phyloP scores from a whole-genome alignment of 129 eudicot genomes.

The Flaveria sonorensis region DNA sequence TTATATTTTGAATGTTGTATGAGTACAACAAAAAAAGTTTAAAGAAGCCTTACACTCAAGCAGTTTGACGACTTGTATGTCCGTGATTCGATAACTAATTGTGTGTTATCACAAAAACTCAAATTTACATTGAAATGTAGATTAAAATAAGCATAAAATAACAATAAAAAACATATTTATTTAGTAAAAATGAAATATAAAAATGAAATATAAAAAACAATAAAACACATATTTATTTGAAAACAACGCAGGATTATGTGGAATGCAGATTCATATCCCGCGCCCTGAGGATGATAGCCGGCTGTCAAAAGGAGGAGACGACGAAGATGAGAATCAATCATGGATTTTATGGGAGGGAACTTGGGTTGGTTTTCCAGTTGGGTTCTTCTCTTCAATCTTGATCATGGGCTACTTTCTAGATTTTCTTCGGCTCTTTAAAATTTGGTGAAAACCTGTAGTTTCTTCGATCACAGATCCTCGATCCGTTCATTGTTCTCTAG shows the following conservation, averaged over 20 bases:
- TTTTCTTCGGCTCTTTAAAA: constrained; percentile 22
- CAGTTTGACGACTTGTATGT: no score
- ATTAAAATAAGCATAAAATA: no score
- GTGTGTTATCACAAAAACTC: no score
- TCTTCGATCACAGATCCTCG: not conserved
- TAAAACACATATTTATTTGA: no score
- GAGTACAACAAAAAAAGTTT: no score
- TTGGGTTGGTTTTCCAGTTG: constrained; percentile 49
- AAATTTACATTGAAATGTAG: no score
- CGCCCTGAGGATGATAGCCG: constrained; percentile 38
- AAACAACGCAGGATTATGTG: constrained; percentile 55
- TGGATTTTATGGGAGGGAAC: constrained; percentile 48
- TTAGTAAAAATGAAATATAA: no score
- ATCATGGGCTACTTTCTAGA: constrained; percentile 29
- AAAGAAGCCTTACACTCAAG: no score
- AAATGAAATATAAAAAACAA: no score
- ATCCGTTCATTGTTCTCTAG: not conserved
- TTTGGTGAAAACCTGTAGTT: not conserved
- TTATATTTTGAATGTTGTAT: no score
- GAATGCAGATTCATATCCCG: constrained; percentile 41
- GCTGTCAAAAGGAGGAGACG: constrained; percentile 3
- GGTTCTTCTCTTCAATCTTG: constrained; percentile 36
- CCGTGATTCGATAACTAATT: no score
- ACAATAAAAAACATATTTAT: no score
- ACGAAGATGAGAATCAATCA: constrained; percentile 23